Conservation (phyloP, 208 protist genomes). For the Porcisia deanei region DNA sequence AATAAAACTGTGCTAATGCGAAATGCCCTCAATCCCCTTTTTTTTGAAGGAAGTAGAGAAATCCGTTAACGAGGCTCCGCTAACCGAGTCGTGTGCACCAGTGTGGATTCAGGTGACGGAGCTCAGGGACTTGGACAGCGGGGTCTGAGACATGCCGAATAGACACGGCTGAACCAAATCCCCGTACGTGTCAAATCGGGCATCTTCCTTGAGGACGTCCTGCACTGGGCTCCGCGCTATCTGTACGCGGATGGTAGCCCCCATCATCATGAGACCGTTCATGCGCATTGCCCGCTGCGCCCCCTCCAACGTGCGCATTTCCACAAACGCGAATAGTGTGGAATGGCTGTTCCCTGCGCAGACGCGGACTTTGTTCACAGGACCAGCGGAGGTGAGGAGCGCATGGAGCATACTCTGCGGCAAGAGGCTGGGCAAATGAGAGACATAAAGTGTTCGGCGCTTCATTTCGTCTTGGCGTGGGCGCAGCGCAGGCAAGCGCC, state of each 20-base stretch:
- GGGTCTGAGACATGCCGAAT: constrained; percentile 48
- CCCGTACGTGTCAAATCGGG: constrained; percentile 39
- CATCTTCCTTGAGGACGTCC: constrained; percentile 69
- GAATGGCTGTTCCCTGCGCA: constrained; percentile 62
- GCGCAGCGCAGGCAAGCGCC: constrained; percentile 6
- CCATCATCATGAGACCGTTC: constrained; percentile 60
- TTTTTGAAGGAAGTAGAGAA: neutral
- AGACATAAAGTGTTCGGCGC: constrained; percentile 78
- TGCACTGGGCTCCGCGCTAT: constrained; percentile 79
- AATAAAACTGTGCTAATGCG: too few relatives aligned
- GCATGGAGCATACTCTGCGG: constrained; percentile 65
- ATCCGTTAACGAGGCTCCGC: neutral
- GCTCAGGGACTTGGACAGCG: constrained; percentile 28
- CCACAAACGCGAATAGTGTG: constrained; percentile 86
- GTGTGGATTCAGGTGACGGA: neutral
- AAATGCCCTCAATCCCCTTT: too few relatives aligned
- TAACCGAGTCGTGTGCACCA: neutral
- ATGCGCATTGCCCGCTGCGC: constrained; percentile 54
- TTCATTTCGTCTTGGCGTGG: constrained; percentile 41
- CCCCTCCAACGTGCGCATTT: constrained; percentile 70
- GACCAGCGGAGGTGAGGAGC: constrained; percentile 49
- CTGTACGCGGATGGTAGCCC: constrained; percentile 65
- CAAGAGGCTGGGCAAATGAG: constrained; percentile 60
- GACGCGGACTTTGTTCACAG: constrained; percentile 81
- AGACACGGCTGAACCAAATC: constrained; percentile 49